phyloP scores from a whole-genome alignment of 768 basidiomycete genomes.

The Lactifluus rugatus region DNA sequence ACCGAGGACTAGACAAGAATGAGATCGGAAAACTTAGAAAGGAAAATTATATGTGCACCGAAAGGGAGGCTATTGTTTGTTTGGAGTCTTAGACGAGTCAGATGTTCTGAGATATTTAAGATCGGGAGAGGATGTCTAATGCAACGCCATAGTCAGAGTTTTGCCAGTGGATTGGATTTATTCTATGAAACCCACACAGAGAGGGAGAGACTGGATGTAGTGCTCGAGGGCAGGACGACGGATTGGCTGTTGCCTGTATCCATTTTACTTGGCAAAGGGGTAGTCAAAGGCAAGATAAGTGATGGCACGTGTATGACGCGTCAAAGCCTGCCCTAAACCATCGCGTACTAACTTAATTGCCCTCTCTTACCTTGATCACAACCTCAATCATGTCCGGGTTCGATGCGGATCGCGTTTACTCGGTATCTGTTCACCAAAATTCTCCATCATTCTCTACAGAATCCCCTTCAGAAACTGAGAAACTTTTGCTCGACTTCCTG shows the following conservation, averaged over 20 bases:
- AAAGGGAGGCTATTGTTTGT: slow-evolving; percentile 51
- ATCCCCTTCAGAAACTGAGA: slow-evolving; percentile 71
- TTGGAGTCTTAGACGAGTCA: slow-evolving; percentile 77
- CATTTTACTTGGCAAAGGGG: slow-evolving; percentile 31
- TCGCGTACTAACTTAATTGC: not conserved
- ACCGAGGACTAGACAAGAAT: slow-evolving; percentile 58
- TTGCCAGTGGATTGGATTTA: not conserved
- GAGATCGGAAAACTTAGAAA: slow-evolving; percentile 4
- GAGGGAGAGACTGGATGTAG: slow-evolving; percentile 63
- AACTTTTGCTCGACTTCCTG: slow-evolving; percentile 75
- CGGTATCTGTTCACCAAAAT: slow-evolving; percentile 66
- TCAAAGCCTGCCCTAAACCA: not conserved
- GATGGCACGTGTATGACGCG: not conserved
- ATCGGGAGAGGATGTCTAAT: slow-evolving; percentile 90
- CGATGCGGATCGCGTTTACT: slow-evolving; percentile 72
- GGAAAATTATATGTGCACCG: slow-evolving; percentile 33
- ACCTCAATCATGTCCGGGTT: slow-evolving; percentile 66
- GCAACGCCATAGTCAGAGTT: not conserved
- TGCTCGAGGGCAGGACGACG: slow-evolving; percentile 62
- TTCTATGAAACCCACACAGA: slow-evolving; percentile 45
- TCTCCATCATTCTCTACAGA: slow-evolving; percentile 50
- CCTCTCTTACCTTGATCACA: too few species aligned
- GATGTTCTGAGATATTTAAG: slow-evolving; percentile 93
- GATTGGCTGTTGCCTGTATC: slow-evolving; percentile 71
- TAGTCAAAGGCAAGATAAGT: too few species aligned